Base-by-base conservation (phyloP, 345 rosid species). In the Heritiera littoralis region DNA sequence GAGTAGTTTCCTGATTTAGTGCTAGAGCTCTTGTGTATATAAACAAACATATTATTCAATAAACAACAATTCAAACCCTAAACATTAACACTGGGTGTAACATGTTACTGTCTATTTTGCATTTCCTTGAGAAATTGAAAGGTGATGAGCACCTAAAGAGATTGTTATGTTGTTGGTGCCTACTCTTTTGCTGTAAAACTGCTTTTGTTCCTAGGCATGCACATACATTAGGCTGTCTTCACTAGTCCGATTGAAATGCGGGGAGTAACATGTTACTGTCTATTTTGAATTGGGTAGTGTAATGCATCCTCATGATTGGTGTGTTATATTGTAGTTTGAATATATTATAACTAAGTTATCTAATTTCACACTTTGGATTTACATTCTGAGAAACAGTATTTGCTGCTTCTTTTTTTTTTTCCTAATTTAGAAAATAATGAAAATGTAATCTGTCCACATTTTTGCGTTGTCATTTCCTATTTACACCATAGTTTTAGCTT, bases 401-500 rank as follows among this genome's bases (percentile, higher is more conserved):
- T 75, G 35, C 55, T 1, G 45, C 7, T 45, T 17, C 5, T 61
- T 61, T 28, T 28, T 45, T 17, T 5, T 61, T 61, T 45, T 28
- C 28, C 54, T 20, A 45, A 76, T 9, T 63, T 35, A 9, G 9
- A 43, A 46, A 46, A 51, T 30, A 0, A 30, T 12, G 45, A 10
- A 46, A 76, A 46, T 3, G 7, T 64, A 51, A 32, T 48, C 61
- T 59, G 5, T 38, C 41, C 9, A 11, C 11, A 40, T 45, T 61
- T 18, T 35, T 64, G 52, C 30, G 20, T 76, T 49, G 43, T 74
- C 18, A 23, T 46, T 69, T 54, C 71, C 66, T 30, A 17, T 69
- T 48, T 35, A n/a, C 43, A 6, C 28, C 55, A 56, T 74, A 48
- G 52, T 54, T 78, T 45, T 15, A 60, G 59, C 58, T 66, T 81